These are phyloP conservation scores for Tetrahymena thermophila DNA, from an alignment of 73 alveolate genomes.

Conservation along the genomic window DNA sequence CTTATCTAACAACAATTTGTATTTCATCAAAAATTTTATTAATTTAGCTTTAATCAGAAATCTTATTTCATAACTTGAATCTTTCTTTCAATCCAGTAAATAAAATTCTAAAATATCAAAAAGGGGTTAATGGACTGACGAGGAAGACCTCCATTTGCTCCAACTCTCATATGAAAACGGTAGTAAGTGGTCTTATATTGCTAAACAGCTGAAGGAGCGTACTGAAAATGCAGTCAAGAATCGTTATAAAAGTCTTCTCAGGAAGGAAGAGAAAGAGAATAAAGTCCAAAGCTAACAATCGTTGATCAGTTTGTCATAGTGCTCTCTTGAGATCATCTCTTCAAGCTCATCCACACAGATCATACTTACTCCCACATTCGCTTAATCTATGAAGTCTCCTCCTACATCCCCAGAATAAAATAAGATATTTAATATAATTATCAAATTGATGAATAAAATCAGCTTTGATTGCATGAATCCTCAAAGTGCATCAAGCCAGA, in stretches of 20 bases:
- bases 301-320: neutral
- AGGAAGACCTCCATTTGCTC: neutral
- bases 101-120: neutral
- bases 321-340: neutral
- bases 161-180: slow-evolving; percentile 5
- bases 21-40: too few species aligned
- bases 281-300: neutral
- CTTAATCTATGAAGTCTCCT: neutral
- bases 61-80: neutral
- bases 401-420: neutral
- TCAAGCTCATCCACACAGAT: neutral
- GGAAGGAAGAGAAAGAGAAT: slow-evolving; percentile 26
- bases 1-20: neutral
- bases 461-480: neutral
- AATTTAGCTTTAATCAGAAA: too few species aligned
- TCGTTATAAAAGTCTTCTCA: slow-evolving; percentile 31
- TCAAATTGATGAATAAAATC: neutral
- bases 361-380: neutral
- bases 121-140: neutral
- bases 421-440: neutral
- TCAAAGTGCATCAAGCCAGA: neutral
- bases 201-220: slow-evolving; percentile 14
- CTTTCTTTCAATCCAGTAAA: neutral
- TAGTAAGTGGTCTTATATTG: slow-evolving; percentile 30
- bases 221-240: slow-evolving; percentile 41